Evolutionary conservation across 257 asterid genomes (phyloP), one percentile per base, ranked within the genome.

Genomic region (Apocynum venetum): DNA sequence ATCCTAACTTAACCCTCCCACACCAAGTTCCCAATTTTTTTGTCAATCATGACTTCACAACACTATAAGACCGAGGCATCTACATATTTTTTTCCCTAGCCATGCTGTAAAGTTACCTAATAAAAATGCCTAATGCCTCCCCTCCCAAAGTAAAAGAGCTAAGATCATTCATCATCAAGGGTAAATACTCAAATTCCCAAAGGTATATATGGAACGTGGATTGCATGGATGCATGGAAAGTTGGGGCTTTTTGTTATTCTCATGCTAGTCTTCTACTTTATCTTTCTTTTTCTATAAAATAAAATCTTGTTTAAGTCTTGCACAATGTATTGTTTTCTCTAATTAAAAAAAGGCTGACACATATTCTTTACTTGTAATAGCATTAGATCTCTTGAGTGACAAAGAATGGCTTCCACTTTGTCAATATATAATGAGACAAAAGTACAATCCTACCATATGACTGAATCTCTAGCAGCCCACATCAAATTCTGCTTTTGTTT

Each of bases 311-410:
- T 76, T 77, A 74, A 71, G 49, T 70, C 73, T 60, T n/a, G 15
- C 46, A 74, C 46, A 74, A 74, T 71, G 49, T 2, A 46, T 46
- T 38, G 48, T 17, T 53, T 61, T 31, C 25, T 49, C 31, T 74
- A 17, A 36, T 72, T 73, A 74, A 64, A 46, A 83, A 75, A 60
- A 75, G 55, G 87, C 77, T 83, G 88, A 85, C 86, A 86, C 17
- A 44, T 84, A 94, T 94, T 91, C 98, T 85, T 94, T 92, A 76
- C 98, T 92, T 94, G 97, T 77, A 80, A 70, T 83, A 87, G 84
- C 79, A 80, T 81, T 76, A 86, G 92, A 89, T 93, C 95, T 88
- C 89, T 89, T 86, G 89, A 88, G 88, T 88, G 83, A 82, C 86
- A 78, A 80, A 80, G 90, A 67, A 80, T 81, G 69, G 81, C 82